phyloP scores from a whole-genome alignment of 192 early-diverging fungal genomes.

The Podila epicladia region DNA sequence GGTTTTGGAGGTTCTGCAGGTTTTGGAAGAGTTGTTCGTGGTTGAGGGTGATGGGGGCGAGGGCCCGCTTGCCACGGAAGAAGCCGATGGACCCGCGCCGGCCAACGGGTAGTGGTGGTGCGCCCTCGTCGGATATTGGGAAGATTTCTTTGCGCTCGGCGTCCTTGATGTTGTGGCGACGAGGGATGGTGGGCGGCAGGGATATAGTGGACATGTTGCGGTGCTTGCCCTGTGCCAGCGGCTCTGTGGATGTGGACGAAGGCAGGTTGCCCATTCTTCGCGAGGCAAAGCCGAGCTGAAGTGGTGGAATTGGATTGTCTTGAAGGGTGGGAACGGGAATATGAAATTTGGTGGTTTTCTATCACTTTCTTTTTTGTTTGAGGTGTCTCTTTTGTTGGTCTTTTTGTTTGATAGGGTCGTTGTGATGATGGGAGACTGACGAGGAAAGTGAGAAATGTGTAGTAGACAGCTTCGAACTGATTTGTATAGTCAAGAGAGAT shows the following conservation, averaged over 20 bases:
- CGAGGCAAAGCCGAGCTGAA: slow-evolving; percentile 3
- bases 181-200: slow-evolving; percentile 45
- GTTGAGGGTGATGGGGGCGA: slow-evolving; percentile 28
- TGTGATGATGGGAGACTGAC: no score
- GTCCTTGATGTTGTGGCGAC: slow-evolving; percentile 48
- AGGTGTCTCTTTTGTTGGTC: no score
- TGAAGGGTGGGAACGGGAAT: not conserved
- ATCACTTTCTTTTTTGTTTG: no score
- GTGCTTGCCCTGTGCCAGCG: slow-evolving; percentile 41
- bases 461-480: no score
- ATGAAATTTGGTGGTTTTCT: not conserved
- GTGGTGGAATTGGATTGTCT: slow-evolving; percentile 4
- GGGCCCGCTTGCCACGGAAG: slow-evolving; percentile 41
- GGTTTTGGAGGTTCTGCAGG: slow-evolving; percentile 33
- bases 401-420: no score
- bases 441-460: not conserved
- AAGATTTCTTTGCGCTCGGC: slow-evolving; percentile 52
- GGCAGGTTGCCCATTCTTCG: slow-evolving; percentile 49
- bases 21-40: slow-evolving; percentile 48
- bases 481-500: no score
- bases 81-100: slow-evolving; percentile 44
- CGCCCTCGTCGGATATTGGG: slow-evolving; percentile 47
- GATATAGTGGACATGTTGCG: slow-evolving; percentile 47
- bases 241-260: slow-evolving; percentile 51
- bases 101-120: slow-evolving; percentile 12